Evolutionary conservation across 345 rosid genomes (phyloP), one percentile per base, ranked within the genome.

Genomic region (Salix arbutifolia): DNA sequence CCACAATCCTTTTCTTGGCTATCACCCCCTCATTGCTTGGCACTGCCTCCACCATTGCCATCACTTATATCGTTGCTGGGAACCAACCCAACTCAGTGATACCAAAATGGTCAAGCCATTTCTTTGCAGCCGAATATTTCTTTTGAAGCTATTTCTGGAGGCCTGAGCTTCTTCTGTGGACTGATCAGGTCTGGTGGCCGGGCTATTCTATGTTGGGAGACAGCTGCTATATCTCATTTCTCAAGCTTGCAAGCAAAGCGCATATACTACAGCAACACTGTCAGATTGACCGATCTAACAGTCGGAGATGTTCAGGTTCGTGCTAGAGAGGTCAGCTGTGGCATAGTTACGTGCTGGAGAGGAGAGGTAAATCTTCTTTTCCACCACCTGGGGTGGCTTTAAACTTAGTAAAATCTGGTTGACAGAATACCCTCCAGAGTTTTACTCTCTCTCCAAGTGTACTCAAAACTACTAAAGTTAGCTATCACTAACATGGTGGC

Each of bases 301-400:
- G 92, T 90, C 10, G 91, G 91, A 8, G 87, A 77, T 70, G 81
- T 84, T 69, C 91, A 89, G 52, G 91, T 87, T 37, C 89, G 92
- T 58, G 90, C 90, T 10, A 81, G 79, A 75, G 90, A 85, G 71
- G 83, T 84, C 76, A 67, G 50, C 66, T 80, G 87, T 37, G 87
- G 87, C 2, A 35, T 72, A 1, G 86, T 82, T 28, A 81, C 72
- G 71, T 90, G 94, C 80, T 89, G 91, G 91, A 84, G 94, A 83
- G 91, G 88, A 71, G 46, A 72, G 44, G 62, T 18, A 50, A 65
- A 46, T 76, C 80, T 31, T 46, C 35, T 58, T 88, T 87, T 79
- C 83, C 89, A 16, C 76, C 81, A 38, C 89, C 87, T 17, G 78
- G 71, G 23, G 25, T 61, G 26, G 83, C 60, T 16, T 79, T 82